Percentiles rank a stretch among this genome's conserved stretches.
phyloP scores from a whole-genome alignment of 2,329 filamentous ascomycete genomes.

The Colletotrichum sansevieriae region DNA sequence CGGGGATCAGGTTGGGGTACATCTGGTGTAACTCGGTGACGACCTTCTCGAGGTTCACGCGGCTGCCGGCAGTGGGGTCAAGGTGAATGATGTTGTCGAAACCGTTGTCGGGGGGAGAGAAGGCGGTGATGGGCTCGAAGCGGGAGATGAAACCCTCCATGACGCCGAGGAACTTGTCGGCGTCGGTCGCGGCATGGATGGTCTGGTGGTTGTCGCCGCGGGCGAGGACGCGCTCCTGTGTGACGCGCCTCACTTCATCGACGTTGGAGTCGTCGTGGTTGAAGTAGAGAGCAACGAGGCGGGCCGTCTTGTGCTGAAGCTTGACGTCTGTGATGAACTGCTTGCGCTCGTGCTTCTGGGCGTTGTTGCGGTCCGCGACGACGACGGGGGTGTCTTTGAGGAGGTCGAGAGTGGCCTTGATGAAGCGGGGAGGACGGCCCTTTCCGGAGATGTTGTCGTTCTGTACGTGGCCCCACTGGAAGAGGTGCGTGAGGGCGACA shows the following conservation, averaged over 20 bases:
- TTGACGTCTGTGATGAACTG: conserved; percentile 88
- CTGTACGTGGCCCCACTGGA: conserved; percentile 92
- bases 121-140: conserved; percentile 82
- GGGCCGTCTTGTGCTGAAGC: conserved; percentile 71
- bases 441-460: conserved; percentile 95
- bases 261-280: conserved; percentile 84
- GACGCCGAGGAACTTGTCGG: conserved; percentile 83
- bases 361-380: conserved; percentile 94
- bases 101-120: conserved; percentile 77
- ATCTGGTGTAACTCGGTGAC: conserved; percentile 78
- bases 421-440: conserved; percentile 83
- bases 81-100: conserved; percentile 91
- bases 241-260: conserved; percentile 79
- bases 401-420: conserved; percentile 74
- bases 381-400: conserved; percentile 78
- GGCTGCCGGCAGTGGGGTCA: conserved; percentile 81
- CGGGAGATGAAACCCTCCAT: conserved; percentile 95
- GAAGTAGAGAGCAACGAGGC: conserved; percentile 89
- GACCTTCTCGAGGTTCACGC: conserved; percentile 86
- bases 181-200: conserved; percentile 85
- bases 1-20: conserved; percentile 81
- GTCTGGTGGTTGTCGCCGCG: conserved; percentile 98
- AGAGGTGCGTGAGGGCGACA: conserved; percentile 83
- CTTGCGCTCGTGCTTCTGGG: conserved; percentile 86
- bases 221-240: conserved; percentile 81